Percentiles rank a stretch among this genome's conserved stretches.
These are phyloP conservation scores for Boletus insuetus DNA, from an alignment of 768 basidiomycete genomes.

Conservation along the genomic window DNA sequence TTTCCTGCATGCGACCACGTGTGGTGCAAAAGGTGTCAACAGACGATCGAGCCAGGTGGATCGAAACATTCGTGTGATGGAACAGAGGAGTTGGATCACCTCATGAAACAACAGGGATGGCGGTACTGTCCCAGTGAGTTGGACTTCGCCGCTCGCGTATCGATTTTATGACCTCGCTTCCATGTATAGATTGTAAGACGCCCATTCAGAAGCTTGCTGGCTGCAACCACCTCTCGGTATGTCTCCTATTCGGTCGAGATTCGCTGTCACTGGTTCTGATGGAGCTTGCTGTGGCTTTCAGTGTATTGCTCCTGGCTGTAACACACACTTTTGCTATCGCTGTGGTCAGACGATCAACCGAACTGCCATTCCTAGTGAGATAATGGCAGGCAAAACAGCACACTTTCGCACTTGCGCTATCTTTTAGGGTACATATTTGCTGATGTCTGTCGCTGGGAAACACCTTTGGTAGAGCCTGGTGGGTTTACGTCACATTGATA, in stretches of 20 bases:
- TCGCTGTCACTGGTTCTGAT: background rate
- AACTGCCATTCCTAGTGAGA: constrained; percentile 34
- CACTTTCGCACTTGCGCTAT: constrained; percentile 34
- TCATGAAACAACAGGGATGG: constrained; percentile 57
- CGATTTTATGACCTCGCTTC: background rate
- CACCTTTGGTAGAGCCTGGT: background rate
- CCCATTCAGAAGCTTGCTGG: constrained; percentile 51
- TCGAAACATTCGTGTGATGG: constrained; percentile 58
- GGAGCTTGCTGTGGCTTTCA: constrained; percentile 16
- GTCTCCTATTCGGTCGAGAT: constrained; percentile 14
- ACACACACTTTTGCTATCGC: constrained; percentile 54
- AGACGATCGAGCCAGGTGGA: constrained; percentile 33
- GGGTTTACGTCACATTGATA: too few relatives aligned
- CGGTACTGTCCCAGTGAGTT: constrained; percentile 56
- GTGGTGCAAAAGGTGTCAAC: constrained; percentile 63
- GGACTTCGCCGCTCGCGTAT: background rate
- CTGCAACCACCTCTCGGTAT: constrained; percentile 59
- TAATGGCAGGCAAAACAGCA: constrained; percentile 27
- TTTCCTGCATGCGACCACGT: constrained; percentile 44
- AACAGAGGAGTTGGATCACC: constrained; percentile 46
- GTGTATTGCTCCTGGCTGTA: constrained; percentile 58
- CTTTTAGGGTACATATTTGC: constrained; percentile 14
- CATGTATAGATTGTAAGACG: constrained; percentile 40
- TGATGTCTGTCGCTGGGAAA: too few relatives aligned
- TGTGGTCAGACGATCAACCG: constrained; percentile 47